These are phyloP conservation scores for Zygnema cylindricum DNA, from an alignment of 139 green algal species.

Conservation along the genomic window DNA sequence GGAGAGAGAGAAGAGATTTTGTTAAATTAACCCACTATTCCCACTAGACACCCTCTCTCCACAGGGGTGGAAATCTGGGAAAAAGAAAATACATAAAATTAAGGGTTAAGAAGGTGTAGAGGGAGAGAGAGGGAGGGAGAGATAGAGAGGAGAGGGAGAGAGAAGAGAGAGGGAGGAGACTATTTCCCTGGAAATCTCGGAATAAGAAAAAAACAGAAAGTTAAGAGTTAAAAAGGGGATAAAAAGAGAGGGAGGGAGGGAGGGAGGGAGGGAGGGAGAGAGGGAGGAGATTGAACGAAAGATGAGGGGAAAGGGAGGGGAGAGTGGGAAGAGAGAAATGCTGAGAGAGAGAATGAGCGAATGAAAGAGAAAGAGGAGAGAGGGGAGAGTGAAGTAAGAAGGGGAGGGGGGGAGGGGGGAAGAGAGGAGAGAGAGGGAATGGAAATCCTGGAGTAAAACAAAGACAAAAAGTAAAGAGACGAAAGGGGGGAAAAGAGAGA, in stretches of 20 bases:
- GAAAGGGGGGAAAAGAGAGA: neutral
- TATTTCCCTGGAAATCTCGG: too few relatives aligned
- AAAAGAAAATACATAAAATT: slow-evolving; percentile 1
- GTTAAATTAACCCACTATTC: slow-evolving; percentile 22
- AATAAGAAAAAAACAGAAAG: too few relatives aligned
- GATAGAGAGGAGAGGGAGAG: neutral
- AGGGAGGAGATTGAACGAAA: neutral
- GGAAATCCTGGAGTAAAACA: neutral
- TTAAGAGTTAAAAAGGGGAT: neutral
- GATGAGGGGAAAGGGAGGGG: too few relatives aligned
- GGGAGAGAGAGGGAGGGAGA: neutral
- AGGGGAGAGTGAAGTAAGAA: neutral
- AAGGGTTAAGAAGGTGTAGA: neutral
- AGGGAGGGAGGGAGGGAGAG: neutral
- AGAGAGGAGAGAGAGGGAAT: neutral
- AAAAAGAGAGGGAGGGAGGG: neutral
- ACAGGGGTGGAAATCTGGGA: slow-evolving; percentile 18
- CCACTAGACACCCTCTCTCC: slow-evolving; percentile 1
- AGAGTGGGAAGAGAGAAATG: neutral
- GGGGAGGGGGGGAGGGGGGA: neutral
- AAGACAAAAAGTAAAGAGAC: neutral
- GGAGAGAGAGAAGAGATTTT: neutral
- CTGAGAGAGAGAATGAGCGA: neutral
- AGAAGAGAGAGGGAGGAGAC: neutral
- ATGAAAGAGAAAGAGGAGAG: neutral